Evolutionary conservation across 1,139 yeast species (phyloP).

Genomic region (Candida sp.): DNA sequence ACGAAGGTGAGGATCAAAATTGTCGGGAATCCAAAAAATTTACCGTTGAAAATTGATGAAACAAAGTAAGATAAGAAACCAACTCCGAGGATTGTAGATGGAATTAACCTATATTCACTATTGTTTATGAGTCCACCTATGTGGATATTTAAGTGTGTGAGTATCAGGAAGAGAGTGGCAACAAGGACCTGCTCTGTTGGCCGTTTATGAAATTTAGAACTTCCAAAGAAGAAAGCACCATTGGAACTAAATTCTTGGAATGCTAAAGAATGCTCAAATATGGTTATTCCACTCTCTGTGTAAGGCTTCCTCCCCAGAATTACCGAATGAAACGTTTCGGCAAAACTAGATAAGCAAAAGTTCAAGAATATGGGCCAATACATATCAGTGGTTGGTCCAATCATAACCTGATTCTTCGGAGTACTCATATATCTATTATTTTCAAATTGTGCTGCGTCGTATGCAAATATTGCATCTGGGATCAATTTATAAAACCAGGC

Average conservation of each 20-base stretch:
- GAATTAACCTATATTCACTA: slow-evolving; percentile 55
- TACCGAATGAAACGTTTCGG: slow-evolving; percentile 68
- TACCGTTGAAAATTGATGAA: slow-evolving; percentile 30
- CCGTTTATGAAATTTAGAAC: slow-evolving; percentile 18
- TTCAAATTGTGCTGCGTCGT: slow-evolving; percentile 26
- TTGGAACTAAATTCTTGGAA: slow-evolving; percentile 66
- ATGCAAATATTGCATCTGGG: slow-evolving; percentile 27
- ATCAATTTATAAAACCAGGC: slow-evolving; percentile 16
- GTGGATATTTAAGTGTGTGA: slow-evolving; percentile 57
- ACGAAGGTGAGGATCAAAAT: slow-evolving; percentile 53
- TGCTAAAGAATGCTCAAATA: slow-evolving; percentile 72
- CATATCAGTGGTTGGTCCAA: slow-evolving; percentile 54
- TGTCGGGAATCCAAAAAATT: slow-evolving; percentile 46
- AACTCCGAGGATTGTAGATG: slow-evolving; percentile 56
- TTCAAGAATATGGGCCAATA: slow-evolving; percentile 64
- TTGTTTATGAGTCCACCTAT: slow-evolving; percentile 51
- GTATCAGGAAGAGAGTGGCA: slow-evolving; percentile 48
- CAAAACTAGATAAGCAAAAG: slow-evolving; percentile 60
- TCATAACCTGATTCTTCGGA: slow-evolving; percentile 26
- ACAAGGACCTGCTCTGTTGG: slow-evolving; percentile 56
- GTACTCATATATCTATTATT: slow-evolving; percentile 31
- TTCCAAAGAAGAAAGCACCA: slow-evolving; percentile 25
- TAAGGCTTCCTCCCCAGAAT: slow-evolving; percentile 57
- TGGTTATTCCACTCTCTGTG: slow-evolving; percentile 66
- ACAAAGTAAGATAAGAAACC: slow-evolving; percentile 47